These are phyloP conservation scores for Podospora australis DNA, from an alignment of 495 filamentous ascomycete genomes.

Conservation along the genomic window DNA sequence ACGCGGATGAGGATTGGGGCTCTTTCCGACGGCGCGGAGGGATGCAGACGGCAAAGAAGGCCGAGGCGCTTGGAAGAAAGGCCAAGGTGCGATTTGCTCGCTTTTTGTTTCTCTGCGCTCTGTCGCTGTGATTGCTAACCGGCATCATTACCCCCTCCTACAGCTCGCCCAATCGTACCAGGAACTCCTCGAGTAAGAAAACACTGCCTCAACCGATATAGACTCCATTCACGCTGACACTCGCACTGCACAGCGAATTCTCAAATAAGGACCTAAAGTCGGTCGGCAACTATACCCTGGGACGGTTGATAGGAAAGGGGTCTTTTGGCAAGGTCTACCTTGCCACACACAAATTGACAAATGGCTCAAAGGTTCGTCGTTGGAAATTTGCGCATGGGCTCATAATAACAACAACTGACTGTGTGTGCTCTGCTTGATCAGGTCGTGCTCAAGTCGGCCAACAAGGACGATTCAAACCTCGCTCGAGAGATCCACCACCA, in stretches of 20 bases:
- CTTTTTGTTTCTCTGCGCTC: constrained; percentile 6
- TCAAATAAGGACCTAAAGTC: constrained; percentile 81
- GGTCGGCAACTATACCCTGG: constrained; percentile 91
- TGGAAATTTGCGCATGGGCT: not conserved
- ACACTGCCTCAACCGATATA: not conserved
- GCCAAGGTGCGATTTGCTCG: constrained; percentile 62
- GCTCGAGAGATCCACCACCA: constrained; percentile 98
- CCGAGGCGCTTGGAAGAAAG: constrained; percentile 87
- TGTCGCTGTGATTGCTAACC: constrained; percentile 21
- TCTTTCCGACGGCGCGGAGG: constrained; percentile 24
- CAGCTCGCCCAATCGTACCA: constrained; percentile 96
- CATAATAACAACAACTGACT: constrained; percentile 2
- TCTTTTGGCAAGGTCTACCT: constrained; percentile 98
- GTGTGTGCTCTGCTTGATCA: too few species aligned
- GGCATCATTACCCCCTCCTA: not conserved
- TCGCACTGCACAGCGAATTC: constrained; percentile 65
- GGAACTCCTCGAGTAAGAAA: constrained; percentile 81
- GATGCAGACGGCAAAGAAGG: constrained; percentile 65
- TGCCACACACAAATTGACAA: constrained; percentile 93
- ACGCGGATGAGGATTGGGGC: constrained; percentile 22
- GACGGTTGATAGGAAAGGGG: constrained; percentile 89
- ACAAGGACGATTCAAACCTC: constrained; percentile 91
- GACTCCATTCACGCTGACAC: constrained; percentile 16
- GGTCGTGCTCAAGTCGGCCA: constrained; percentile 97
- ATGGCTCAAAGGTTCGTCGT: constrained; percentile 83